Evolutionary conservation across 345 rosid species (phyloP).

Genomic region (Erucastrum elatum): DNA sequence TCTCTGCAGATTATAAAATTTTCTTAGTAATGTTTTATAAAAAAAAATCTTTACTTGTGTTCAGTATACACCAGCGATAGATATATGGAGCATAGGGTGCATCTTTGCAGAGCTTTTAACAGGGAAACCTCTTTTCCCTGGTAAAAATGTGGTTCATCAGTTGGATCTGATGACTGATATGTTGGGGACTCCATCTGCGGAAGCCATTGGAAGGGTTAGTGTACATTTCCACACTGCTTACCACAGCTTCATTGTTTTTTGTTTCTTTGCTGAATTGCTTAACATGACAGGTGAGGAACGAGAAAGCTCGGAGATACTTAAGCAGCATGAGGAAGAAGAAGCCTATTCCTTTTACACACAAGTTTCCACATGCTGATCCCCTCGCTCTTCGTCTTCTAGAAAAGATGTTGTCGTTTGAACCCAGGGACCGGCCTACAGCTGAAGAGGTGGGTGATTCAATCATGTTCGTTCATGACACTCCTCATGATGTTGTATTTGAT

Average conservation of each 20-base stretch:
- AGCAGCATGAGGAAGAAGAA: not conserved
- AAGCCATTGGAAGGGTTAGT: conserved; percentile 1
- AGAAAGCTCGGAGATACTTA: not conserved
- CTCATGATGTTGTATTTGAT: no score
- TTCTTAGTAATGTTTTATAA: not conserved
- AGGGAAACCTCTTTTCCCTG: not conserved
- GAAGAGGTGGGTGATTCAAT: not conserved
- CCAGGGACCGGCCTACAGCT: not conserved
- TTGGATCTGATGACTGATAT: not conserved
- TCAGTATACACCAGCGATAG: not conserved
- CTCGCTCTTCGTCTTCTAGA: not conserved
- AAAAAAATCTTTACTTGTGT: not conserved
- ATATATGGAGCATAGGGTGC: not conserved
- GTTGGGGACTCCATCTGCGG: not conserved
- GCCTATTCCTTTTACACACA: not conserved
- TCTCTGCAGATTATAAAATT: not conserved
- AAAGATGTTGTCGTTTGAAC: not conserved
- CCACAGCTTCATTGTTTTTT: not conserved
- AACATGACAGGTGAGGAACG: not conserved
- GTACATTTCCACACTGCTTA: not conserved
- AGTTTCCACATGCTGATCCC: not conserved
- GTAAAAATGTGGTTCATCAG: not conserved
- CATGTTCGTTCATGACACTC: not conserved
- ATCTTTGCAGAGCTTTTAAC: not conserved
- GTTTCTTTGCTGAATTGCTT: not conserved